These are phyloP conservation scores for Boletus rufocinnamomeus DNA, from an alignment of 768 basidiomycete species.

Conservation along the genomic window DNA sequence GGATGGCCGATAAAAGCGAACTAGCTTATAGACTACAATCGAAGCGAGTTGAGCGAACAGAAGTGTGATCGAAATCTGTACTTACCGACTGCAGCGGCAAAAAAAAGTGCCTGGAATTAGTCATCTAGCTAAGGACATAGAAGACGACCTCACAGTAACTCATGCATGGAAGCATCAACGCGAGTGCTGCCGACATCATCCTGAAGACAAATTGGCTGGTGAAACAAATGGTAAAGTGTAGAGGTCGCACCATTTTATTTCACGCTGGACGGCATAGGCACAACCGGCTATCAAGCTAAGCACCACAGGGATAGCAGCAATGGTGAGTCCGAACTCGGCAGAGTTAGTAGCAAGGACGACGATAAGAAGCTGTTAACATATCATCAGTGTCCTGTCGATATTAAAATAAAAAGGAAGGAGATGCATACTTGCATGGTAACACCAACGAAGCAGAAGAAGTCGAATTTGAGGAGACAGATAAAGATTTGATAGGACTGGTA, in stretches of 20 bases:
- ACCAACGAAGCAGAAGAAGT: constrained; percentile 86
- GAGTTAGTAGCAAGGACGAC: constrained; percentile 64
- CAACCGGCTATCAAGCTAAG: constrained; percentile 64
- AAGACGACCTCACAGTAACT: constrained; percentile 63
- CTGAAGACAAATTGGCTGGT: constrained; percentile 26
- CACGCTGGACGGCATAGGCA: constrained; percentile 71
- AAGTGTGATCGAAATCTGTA: neutral
- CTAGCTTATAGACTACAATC: constrained; percentile 74
- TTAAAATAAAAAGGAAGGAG: neutral
- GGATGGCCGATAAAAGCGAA: constrained; percentile 72
- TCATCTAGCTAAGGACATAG: neutral
- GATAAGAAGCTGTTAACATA: constrained; percentile 66
- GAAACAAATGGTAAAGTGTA: neutral
- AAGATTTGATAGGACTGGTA: constrained; percentile 87
- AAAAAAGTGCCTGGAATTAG: constrained; percentile 4
- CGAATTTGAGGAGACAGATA: constrained; percentile 86
- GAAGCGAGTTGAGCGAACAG: constrained; percentile 1
- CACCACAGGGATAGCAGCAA: constrained; percentile 82
- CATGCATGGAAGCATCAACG: constrained; percentile 75
- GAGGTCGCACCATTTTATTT: constrained; percentile 68
- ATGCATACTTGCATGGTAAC: constrained; percentile 78
- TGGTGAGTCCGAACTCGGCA: constrained; percentile 79
- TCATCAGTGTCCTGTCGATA: constrained; percentile 1
- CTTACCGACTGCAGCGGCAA: constrained; percentile 31
- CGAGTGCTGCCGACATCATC: constrained; percentile 71